These are phyloP conservation scores for Ophiorrhiza pumila DNA, from an alignment of 257 asterid genomes.

Conservation along the genomic window DNA sequence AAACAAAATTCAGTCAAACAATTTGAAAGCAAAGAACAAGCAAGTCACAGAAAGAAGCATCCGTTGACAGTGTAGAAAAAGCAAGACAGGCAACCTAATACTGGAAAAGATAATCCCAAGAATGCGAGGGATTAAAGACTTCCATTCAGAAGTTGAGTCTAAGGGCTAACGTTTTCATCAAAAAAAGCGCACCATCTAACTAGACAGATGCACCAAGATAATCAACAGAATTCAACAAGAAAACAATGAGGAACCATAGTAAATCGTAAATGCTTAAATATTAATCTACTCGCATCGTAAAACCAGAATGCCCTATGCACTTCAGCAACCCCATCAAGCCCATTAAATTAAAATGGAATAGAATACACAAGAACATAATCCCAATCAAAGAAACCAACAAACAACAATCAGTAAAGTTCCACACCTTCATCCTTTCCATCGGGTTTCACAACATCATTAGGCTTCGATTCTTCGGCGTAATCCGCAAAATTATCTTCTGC, in stretches of 20 bases:
- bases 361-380: background rate
- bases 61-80: background rate
- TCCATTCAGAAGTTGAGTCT: background rate
- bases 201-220: background rate
- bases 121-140: background rate
- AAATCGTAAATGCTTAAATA: too few species aligned
- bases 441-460: slow-evolving; percentile 28
- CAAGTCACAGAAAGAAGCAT: too few species aligned
- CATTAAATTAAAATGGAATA: background rate
- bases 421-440: slow-evolving; percentile 33
- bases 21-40: too few species aligned
- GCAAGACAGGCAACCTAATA: background rate
- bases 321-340: background rate
- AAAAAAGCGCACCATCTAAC: background rate
- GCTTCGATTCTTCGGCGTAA: slow-evolving; percentile 33
- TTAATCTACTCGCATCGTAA: background rate
- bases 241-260: background rate
- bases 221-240: too few species aligned
- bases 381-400: too few species aligned
- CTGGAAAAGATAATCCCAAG: background rate
- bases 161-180: background rate
- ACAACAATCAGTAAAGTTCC: background rate
- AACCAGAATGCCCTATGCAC: background rate
- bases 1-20: too few species aligned
- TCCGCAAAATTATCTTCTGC: slow-evolving; percentile 25